Evolutionary conservation across 2,329 filamentous ascomycete genomes (phyloP).

Genomic region (Ceratocystis albifundus): DNA sequence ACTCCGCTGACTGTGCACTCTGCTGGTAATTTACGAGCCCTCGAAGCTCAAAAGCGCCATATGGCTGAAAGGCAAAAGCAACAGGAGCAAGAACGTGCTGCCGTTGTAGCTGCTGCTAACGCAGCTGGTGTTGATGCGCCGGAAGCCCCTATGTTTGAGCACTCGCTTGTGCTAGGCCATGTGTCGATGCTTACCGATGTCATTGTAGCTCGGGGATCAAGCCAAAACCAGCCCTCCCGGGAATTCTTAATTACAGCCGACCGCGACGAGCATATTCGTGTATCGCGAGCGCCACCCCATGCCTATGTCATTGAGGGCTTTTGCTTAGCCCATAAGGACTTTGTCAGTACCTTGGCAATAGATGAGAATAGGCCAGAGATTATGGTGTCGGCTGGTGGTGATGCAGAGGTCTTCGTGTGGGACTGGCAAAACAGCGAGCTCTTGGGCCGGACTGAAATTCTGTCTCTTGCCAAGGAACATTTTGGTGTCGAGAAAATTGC

Average conservation of each 20-base stretch:
- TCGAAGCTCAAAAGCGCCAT: conserved; percentile 46
- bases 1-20: conserved; percentile 53
- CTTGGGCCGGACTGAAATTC: conserved; percentile 44
- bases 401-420: conserved; percentile 69
- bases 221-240: conserved; percentile 28
- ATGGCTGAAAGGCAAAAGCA: conserved; percentile 29
- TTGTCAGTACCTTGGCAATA: conserved; percentile 66
- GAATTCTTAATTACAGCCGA: conserved; percentile 46
- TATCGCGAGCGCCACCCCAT: conserved; percentile 71
- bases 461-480: conserved; percentile 25
- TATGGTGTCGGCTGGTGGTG: conserved; percentile 78
- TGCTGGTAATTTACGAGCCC: conserved; percentile 48
- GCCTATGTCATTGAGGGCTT: conserved; percentile 79
- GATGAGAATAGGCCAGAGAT: conserved; percentile 44
- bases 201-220: conserved; percentile 30
- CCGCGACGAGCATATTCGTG: conserved; percentile 65
- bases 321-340: conserved; percentile 78
- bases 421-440: conserved; percentile 55
- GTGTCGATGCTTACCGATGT: conserved; percentile 88
- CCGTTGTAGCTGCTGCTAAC: neutral
- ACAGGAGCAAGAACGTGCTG: conserved; percentile 25
- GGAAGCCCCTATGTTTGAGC: conserved; percentile 50
- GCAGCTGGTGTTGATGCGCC: conserved; percentile 24
- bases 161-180: conserved; percentile 74
- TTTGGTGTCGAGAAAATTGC: conserved; percentile 32